Percentiles rank a stretch among this genome's conserved stretches.
Conservation (phyloP, 805 yeast species). For the Yamadazyma takamatsuzukensis region DNA sequence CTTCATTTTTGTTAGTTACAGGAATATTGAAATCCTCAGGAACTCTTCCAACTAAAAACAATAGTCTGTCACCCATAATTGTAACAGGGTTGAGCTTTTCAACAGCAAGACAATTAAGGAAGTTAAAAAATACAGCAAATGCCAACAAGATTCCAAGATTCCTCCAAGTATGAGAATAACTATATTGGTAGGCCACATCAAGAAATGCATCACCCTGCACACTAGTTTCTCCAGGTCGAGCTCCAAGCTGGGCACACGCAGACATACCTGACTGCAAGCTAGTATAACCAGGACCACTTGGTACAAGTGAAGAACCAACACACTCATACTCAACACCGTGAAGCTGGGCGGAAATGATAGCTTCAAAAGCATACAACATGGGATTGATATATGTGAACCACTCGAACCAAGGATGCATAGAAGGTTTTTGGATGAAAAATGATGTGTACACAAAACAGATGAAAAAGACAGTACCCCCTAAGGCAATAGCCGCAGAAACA, state of each 20-base stretch:
- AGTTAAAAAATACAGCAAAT: constrained; percentile 42
- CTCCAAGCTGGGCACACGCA: constrained; percentile 61
- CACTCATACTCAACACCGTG: constrained; percentile 55
- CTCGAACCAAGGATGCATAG: constrained; percentile 64
- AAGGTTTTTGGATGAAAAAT: constrained; percentile 39
- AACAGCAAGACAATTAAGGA: constrained; percentile 20
- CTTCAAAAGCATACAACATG: constrained; percentile 46
- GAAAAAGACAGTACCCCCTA: constrained; percentile 44
- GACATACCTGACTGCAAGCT: constrained; percentile 31
- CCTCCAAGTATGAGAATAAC: constrained; percentile 69
- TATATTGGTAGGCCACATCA: constrained; percentile 44
- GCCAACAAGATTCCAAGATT: constrained; percentile 67
- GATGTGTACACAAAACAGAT: constrained; percentile 56
- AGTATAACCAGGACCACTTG: constrained; percentile 55
- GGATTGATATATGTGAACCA: constrained; percentile 44
- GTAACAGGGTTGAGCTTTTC: constrained; percentile 15
- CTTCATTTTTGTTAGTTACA: not conserved
- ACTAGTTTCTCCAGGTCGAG: constrained; percentile 47
- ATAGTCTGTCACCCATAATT: constrained; percentile 28
- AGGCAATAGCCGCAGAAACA: constrained; percentile 40
- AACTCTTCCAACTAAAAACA: constrained; percentile 22
- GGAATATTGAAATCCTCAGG: constrained; percentile 10
- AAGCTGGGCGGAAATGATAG: constrained; percentile 64
- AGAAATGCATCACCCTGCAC: constrained; percentile 65
- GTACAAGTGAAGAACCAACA: constrained; percentile 46